phyloP scores from a whole-genome alignment of 192 early-diverging fungal genomes.

The Entomortierella lignicola region DNA sequence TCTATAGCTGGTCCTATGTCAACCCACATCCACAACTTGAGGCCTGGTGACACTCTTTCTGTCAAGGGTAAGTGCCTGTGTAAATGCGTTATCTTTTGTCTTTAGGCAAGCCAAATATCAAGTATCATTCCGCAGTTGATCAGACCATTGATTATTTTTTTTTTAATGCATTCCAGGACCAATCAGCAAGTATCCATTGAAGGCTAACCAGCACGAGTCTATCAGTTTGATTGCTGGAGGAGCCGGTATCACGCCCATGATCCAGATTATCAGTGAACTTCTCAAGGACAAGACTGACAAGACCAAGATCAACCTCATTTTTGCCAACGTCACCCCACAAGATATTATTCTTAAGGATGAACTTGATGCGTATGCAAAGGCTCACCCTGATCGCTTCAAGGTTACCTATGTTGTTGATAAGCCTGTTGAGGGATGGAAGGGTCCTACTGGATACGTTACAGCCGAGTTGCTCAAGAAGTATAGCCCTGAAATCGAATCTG shows the following conservation, averaged over 20 bases:
- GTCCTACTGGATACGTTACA: conserved; percentile 80
- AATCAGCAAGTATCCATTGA: conserved; percentile 71
- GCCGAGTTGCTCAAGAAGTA: conserved; percentile 74
- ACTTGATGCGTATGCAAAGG: conserved; percentile 66
- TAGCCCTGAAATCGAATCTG: conserved; percentile 71
- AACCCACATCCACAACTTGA: conserved; percentile 66
- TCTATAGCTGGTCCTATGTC: conserved; percentile 64
- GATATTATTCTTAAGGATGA: conserved; percentile 77
- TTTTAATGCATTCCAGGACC: conserved; percentile 60
- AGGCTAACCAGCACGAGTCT: conserved; percentile 68
- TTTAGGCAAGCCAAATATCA: neutral
- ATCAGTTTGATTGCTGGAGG: conserved; percentile 84
- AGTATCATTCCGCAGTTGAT: too few species aligned
- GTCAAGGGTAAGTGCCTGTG: conserved; percentile 62
- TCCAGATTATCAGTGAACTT: conserved; percentile 69
- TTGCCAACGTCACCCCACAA: conserved; percentile 74
- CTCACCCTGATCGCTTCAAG: conserved; percentile 72
- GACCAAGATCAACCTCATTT: conserved; percentile 79
- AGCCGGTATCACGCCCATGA: conserved; percentile 80
- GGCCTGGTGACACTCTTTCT: conserved; percentile 79
- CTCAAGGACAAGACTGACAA: conserved; percentile 72
- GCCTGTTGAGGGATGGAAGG: conserved; percentile 73
- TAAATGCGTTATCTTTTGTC: neutral
- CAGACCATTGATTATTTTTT: neutral
- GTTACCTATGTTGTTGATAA: conserved; percentile 76